Evolutionary conservation across 306 rosid species (phyloP).

Genomic region (Cercis canadensis): DNA sequence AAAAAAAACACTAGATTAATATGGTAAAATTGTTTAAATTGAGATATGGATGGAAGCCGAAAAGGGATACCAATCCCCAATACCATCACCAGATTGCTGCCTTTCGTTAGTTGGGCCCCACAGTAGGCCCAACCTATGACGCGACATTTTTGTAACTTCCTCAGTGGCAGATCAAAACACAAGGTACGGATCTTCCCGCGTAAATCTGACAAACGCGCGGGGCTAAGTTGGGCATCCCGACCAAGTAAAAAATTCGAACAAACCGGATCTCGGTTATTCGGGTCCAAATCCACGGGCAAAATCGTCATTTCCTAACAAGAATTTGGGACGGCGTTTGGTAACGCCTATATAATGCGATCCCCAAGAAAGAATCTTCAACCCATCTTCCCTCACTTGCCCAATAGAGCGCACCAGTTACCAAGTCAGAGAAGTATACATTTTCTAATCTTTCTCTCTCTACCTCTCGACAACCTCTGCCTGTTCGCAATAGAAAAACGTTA

Average conservation of each 20-base stretch:
- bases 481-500: neutral
- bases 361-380: neutral
- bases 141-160: constrained; percentile 3
- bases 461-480: too few species aligned
- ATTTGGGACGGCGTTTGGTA: neutral
- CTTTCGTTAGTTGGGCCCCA: neutral
- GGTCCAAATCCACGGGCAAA: neutral
- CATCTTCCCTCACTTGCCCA: neutral
- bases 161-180: neutral
- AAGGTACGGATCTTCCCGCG: neutral
- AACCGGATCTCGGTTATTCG: too few species aligned
- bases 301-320: neutral
- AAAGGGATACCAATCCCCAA: neutral
- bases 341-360: constrained; percentile 13
- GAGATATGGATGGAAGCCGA: neutral
- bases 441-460: neutral
- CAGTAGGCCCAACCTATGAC: neutral
- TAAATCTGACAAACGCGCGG: neutral
- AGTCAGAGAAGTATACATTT: neutral
- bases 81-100: neutral
- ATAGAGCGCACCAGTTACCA: neutral
- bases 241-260: too few species aligned
- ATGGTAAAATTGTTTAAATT: too few species aligned
- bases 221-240: neutral
- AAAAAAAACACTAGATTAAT: too few species aligned